Conservation (phyloP, 768 basidiomycete species). For the Podaxis sp. region DNA sequence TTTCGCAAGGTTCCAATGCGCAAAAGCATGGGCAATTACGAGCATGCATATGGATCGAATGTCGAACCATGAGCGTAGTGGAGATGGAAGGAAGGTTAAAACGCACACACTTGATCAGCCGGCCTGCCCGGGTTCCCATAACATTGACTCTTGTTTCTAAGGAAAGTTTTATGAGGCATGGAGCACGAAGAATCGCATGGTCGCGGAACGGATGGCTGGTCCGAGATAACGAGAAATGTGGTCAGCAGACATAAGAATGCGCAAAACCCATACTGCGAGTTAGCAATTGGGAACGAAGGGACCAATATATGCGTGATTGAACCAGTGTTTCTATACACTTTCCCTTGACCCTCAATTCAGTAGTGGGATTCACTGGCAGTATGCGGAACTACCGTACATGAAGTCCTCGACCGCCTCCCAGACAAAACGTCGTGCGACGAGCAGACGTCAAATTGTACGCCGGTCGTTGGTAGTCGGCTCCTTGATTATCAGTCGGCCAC, state of each 20-base stretch:
- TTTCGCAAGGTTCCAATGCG: background rate
- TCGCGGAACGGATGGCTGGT: background rate
- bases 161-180: background rate
- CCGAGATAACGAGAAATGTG: background rate
- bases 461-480: background rate
- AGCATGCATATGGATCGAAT: conserved; percentile 3
- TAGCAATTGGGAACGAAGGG: background rate
- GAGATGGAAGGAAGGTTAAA: background rate
- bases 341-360: background rate
- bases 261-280: background rate
- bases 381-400: background rate
- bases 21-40: background rate
- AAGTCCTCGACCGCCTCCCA: background rate
- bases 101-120: background rate
- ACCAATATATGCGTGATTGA: background rate
- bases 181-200: background rate
- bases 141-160: background rate
- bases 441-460: background rate
- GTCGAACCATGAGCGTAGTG: background rate
- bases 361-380: background rate
- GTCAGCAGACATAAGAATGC: background rate
- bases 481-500: background rate
- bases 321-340: background rate
- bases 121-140: conserved; percentile 6
- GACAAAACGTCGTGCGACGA: background rate